Conservation (phyloP, 2,329 filamentous ascomycete species). For the Myriangium duriaei region DNA sequence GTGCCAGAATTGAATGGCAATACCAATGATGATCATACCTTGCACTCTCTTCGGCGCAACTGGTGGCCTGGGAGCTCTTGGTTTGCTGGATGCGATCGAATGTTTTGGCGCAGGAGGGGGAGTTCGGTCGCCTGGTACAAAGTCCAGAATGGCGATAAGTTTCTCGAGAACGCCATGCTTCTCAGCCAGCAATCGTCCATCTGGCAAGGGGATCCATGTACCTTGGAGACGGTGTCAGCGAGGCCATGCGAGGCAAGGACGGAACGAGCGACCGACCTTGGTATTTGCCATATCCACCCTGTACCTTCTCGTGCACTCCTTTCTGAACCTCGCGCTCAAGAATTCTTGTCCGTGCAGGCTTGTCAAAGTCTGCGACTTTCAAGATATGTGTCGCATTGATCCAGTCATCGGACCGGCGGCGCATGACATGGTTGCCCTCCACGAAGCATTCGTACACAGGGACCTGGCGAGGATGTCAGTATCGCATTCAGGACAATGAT, state of each 20-base stretch:
- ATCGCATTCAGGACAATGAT: neutral
- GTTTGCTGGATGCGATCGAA: conserved; percentile 60
- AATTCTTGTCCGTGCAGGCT: conserved; percentile 87
- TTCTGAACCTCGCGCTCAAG: conserved; percentile 95
- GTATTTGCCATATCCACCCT: conserved; percentile 97
- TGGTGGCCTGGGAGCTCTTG: conserved; percentile 58
- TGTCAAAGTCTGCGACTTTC: conserved; percentile 94
- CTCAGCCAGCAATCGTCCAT: conserved; percentile 69
- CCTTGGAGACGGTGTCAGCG: conserved; percentile 38
- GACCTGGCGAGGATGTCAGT: conserved; percentile 45
- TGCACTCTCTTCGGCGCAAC: conserved; percentile 26
- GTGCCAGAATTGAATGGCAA: conserved; percentile 15
- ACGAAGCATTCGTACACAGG: conserved; percentile 92
- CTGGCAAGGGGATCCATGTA: conserved; percentile 86
- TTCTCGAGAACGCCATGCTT: conserved; percentile 80
- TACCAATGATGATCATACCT: conserved; percentile 2
- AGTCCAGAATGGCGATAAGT: conserved; percentile 81
- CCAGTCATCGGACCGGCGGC: conserved; percentile 84
- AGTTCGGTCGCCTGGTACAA: conserved; percentile 67
- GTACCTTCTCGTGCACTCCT: conserved; percentile 91
- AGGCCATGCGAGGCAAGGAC: no score
- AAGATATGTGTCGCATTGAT: conserved; percentile 99
- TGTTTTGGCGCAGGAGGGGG: conserved; percentile 92
- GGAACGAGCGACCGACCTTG: conserved; percentile 67
- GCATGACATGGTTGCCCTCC: conserved; percentile 87